Base-by-base conservation (phyloP, 805 yeast species). In the Teunomyces cretensis region DNA sequence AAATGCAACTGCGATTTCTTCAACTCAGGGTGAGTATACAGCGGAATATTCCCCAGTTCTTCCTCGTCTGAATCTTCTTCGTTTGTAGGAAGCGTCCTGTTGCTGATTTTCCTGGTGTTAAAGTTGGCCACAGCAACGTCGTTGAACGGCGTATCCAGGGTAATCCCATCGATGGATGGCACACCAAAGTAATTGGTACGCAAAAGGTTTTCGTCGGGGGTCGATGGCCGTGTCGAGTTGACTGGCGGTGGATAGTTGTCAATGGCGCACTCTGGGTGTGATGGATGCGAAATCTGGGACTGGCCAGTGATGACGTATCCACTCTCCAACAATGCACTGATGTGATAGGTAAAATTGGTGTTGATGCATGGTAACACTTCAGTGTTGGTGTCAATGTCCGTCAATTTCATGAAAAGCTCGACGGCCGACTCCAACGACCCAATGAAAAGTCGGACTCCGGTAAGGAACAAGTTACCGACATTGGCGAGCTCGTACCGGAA, bases 231-330 rank as follows among this genome's bases (percentile, higher is more conserved):
- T 7, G 61, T 55, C 14, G 42, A 43, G 26, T 41, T 42, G 22
- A 49, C 55, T 1, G 58, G 55, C 2, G 58, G 57, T 2, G 63
- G 57, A 30, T 56, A 55, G 1, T 47, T 43, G 9, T 46, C 52
- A 16, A 35, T 17, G 7, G 26, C 15, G 27, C 64, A 64, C 19
- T 51, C 54, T 1, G 54, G 41, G 19, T 58, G 63, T 13, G 76
- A 67, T 1, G 98, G 98, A 64, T 91, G 98, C 1, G 96, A 88
- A 9, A 91, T 91, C 58, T 90, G 96, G 2, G 92, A 84, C 62
- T 91, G 98, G 9, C 98, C 98, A 0, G 91, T 85, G 30, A 91
- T 83, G 2, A 85, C 71, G 3, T 76, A 70, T 2, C 95, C 96
- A 62, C 88, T 79, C 28, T 69, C 67, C 36, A 91, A 69, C 24